Base-by-base conservation (phyloP, 2,329 filamentous ascomycete species). In the Verticillium zaregamsianum region DNA sequence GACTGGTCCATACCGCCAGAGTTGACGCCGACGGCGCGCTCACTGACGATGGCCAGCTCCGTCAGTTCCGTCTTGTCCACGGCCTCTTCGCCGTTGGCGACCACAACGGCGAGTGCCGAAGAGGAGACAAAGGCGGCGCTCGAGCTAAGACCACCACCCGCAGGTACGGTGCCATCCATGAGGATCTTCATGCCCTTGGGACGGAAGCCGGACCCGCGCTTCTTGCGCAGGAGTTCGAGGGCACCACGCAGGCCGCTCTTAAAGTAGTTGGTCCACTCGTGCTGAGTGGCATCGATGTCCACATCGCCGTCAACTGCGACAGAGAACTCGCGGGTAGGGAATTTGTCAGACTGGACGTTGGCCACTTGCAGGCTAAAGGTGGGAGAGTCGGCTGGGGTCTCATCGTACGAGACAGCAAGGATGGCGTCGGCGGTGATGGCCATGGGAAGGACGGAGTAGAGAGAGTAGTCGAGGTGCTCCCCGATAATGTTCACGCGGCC, bases 221-320 rank as follows among this genome's bases (percentile, higher is more conserved):
- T 89, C 76, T 88, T 86, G 72, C 86, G 83, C 66, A 99, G 79
- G 63, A 96, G 81, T 69, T 91, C 86, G 61, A 97, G 78, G 1
- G 94, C 94, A 33, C 93, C 95, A 39, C 86, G 82, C 58, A 98
- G 81, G 0, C 95, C 95, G 60, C 92, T 91, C 79, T 95, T 96
- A 86, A 99, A 98, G 82, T 99, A 99, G 75, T 98, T 99, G 62
- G 92, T 91, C 95, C 95, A 99, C 77, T 97, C 93, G 67, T 96
- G 90, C 68, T 90, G 85, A 20, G 87, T 88, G 8, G 92, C 85
- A 74, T 98, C 93, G 69, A 99, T 97, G 25, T 90, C 85, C n/a
- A 94, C 83, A 12, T 84, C 78, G 52, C 82, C 80, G 65, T 83
- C 80, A 33, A 77, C 72, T 2, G 90, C 85, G 9, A 97, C 83